These are phyloP conservation scores for Melampsora americana DNA, from an alignment of 1,284 basidiomycete genomes.

Conservation along the genomic window DNA sequence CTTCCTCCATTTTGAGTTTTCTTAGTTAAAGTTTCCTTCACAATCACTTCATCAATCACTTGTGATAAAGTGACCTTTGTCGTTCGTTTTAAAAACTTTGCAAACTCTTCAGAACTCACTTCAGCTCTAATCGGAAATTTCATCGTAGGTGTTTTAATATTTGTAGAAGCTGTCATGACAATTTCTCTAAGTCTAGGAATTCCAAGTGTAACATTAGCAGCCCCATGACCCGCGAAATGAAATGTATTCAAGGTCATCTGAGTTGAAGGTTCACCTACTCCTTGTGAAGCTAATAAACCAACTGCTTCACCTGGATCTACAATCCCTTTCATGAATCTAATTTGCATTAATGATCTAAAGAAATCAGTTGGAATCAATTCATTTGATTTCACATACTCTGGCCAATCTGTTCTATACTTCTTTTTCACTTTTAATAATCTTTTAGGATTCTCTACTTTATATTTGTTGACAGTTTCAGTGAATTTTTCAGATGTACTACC, in stretches of 20 bases:
- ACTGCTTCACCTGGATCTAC: conserved; percentile 98
- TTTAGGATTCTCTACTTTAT: conserved; percentile 74
- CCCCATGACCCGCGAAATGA: conserved; percentile 98
- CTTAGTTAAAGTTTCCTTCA: conserved; percentile 72
- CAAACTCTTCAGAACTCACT: conserved; percentile 63
- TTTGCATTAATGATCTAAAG: conserved; percentile 77
- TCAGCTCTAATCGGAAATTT: conserved; percentile 69
- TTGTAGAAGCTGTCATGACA: conserved; percentile 96
- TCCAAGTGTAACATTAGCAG: conserved; percentile 97
- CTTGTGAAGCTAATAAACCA: conserved; percentile 94
- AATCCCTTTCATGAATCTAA: conserved; percentile 86
- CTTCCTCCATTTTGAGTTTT: conserved; percentile 62
- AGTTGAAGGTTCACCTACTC: conserved; percentile 96
- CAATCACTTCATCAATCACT: conserved; percentile 77
- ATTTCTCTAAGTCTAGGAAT: conserved; percentile 98
- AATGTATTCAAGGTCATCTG: conserved; percentile 99
- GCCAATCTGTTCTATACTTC: conserved; percentile 52
- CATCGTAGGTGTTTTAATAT: conserved; percentile 99
- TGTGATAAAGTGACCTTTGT: conserved; percentile 83
- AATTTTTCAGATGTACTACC: conserved; percentile 93
- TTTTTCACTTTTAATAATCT: conserved; percentile 68
- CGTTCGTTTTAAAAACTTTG: conserved; percentile 83
- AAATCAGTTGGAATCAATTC: conserved; percentile 61
- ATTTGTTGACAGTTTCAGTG: conserved; percentile 74
- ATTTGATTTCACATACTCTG: conserved; percentile 56